phyloP scores from a whole-genome alignment of 345 rosid genomes.

The Psidium guajava region DNA sequence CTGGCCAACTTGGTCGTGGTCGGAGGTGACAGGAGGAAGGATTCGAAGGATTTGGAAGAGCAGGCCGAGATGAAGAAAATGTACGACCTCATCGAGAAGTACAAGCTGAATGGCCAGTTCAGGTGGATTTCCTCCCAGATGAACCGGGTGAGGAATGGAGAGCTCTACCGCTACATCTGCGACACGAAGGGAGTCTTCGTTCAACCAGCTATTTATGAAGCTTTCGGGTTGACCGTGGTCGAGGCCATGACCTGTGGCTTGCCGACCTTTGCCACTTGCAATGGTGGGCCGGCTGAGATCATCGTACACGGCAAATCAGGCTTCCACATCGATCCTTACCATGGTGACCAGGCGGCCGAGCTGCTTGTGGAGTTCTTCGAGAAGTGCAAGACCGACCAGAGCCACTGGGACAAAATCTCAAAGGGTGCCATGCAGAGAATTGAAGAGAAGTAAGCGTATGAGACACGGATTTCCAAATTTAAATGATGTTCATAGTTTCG shows the following conservation, averaged over 20 bases:
- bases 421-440: constrained; percentile 72
- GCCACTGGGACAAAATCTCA: constrained; percentile 65
- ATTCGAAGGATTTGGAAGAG: constrained; percentile 85
- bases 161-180: constrained; percentile 66
- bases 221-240: constrained; percentile 79
- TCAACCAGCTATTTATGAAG: constrained; percentile 82
- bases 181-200: constrained; percentile 86
- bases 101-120: constrained; percentile 70
- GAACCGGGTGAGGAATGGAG: constrained; percentile 79
- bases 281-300: constrained; percentile 97
- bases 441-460: constrained; percentile 52
- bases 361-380: constrained; percentile 62
- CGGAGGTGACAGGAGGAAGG: constrained; percentile 88
- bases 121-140: constrained; percentile 88
- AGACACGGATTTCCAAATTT: neutral
- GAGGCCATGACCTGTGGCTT: constrained; percentile 91
- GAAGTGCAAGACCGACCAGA: constrained; percentile 49
- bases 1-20: constrained; percentile 79
- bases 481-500: neutral
- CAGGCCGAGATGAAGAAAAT: constrained; percentile 91
- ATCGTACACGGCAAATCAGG: constrained; percentile 81
- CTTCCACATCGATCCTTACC: constrained; percentile 88
- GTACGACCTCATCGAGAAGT: constrained; percentile 44
- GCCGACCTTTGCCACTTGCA: constrained; percentile 78
- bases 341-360: constrained; percentile 70